Evolutionary conservation across 176 grass and related monocot species (phyloP), one percentile per base, ranked within the genome.

Genomic region (Avena insularis): DNA sequence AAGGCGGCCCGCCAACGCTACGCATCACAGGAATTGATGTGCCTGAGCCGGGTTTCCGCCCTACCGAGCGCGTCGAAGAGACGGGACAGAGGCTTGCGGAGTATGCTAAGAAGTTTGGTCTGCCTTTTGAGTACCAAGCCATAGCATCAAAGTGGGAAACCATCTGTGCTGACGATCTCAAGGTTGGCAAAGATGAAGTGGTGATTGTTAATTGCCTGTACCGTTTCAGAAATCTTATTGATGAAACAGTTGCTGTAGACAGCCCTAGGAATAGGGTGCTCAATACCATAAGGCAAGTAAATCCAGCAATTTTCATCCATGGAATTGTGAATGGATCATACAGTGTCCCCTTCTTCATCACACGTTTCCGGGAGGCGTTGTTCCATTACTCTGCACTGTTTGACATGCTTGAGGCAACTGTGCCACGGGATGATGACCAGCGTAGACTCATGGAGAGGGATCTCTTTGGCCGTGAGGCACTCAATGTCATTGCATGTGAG

Each of bases 271-370:
- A 98, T 84, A 86, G 86, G 80, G 93, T 98, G 35, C 92, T 98
- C 86, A 92, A 98, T 80, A 98, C 96, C 35, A 98, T 98, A 84
- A 92, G 90, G 88, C 90, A 92, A 93, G 79, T 95, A 72, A 98
- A 98, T 69, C 96, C 96, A 8, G 62, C 91, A 71, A 88, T 95
- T 55, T 98, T 98, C 82, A 92, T 98, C 58, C 96, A 98, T 75
- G 96, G 93, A 17, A 89, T 98, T 75, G 96, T 95, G 75, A 98
- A 98, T 86, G 96, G 96, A 31, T 98, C 96, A 20, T 98, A 98
- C 79, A 94, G 91, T 48, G 93, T 94, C 35, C 96, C 96, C 45
- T 98, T 98, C 92, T 98, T 98, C 66, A 89, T 98, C 38, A 98
- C 96, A 40, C 87, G 96, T 66, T 98, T 98, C 66, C 93, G 96